Evolutionary conservation across 1,284 basidiomycete genomes (phyloP), one percentile per base, ranked within the genome.

Genomic region (Laetiporus sulphureus): DNA sequence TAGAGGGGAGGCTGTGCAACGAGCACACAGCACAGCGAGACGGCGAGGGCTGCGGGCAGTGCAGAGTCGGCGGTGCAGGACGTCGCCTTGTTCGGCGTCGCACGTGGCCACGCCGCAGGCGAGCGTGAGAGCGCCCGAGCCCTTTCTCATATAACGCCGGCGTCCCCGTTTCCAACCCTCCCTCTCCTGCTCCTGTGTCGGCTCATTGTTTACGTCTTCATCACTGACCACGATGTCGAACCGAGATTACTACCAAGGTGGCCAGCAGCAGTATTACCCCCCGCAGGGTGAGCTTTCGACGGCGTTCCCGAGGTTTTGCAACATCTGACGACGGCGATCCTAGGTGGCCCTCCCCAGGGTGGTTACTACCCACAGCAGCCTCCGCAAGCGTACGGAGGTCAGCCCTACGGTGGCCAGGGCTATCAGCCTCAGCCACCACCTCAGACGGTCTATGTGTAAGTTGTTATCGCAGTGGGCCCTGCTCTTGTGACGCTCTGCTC

Each of bases 291-390:
- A 35, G 70, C 59, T 30, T 11, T 21, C 11, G 23, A 16, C 11
- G 22, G 13, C 15, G 36, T 37, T 12, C 5, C 15, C 22, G 41
- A 13, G 5, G 3, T 12, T 8, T 18, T 35, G 15, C 20, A 30
- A 6, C 21, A 36, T 20, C 4, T 38, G 20, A 30, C 34, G 3
- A n/a, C 25, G 13, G 25, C 25, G 21, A 22, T 10, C 10, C 13
- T 12, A 20, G 23, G 33, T 19, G 10, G 35, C 31, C 71, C 75
- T 31, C 75, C 75, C 75, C 66, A 23, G 69, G 68, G n/a, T 77
- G 80, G 79, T 30, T 86, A 86, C 60, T 86, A 87, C 55, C 85
- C 85, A 42, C 83, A 85, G 59, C 76, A 79, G 61, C 85, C 85
- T 12, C 78, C 75, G 46, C 79, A 83, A 53, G 68, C 80, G 0